These are phyloP conservation scores for Saururus chinensis DNA, from an alignment of 164 flowering plant genomes.

Conservation along the genomic window DNA sequence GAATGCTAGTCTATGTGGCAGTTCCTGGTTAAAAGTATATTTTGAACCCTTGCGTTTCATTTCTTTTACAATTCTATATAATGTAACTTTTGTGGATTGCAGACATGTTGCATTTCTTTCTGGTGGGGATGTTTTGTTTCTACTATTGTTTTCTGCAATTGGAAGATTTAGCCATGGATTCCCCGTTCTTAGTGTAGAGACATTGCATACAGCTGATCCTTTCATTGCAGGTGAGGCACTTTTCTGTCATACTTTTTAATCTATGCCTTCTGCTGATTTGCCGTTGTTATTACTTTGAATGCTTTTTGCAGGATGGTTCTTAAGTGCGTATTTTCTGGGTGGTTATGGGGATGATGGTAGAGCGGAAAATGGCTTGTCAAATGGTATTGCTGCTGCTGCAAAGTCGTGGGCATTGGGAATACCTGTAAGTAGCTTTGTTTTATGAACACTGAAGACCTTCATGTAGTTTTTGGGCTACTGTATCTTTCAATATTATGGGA, in stretches of 20 bases:
- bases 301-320: conserved; percentile 63
- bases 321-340: conserved; percentile 87
- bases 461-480: neutral
- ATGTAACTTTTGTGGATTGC: conserved; percentile 1
- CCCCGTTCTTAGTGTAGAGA: conserved; percentile 48
- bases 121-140: conserved; percentile 78
- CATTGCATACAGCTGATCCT: conserved; percentile 72
- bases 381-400: conserved; percentile 55
- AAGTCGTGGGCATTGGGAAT: conserved; percentile 90
- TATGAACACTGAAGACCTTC: no score
- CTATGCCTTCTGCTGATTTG: neutral
- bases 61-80: no score
- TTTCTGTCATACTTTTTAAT: neutral
- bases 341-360: conserved; percentile 85
- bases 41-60: neutral
- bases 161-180: conserved; percentile 83
- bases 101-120: conserved; percentile 64
- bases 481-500: no score
- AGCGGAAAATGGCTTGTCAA: conserved; percentile 59
- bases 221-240: conserved; percentile 60
- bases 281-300: conserved; percentile 2
- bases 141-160: conserved; percentile 67
- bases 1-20: neutral
- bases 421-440: conserved; percentile 42
- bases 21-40: neutral